These are phyloP conservation scores for Lactifluus piperatus DNA, from an alignment of 768 basidiomycete genomes.

Conservation along the genomic window DNA sequence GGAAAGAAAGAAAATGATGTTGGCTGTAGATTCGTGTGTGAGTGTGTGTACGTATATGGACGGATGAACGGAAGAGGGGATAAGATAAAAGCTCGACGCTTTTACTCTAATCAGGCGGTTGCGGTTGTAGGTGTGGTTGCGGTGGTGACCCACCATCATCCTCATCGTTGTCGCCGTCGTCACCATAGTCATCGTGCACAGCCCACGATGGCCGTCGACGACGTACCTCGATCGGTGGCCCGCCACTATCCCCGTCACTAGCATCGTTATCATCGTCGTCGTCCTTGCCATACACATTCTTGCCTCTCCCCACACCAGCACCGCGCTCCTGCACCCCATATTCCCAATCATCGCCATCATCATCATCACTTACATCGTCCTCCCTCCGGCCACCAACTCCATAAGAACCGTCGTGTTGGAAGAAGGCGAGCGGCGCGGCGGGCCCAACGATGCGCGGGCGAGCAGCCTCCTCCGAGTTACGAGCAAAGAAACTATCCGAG, in stretches of 20 bases:
- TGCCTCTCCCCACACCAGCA: neutral
- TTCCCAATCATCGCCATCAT: neutral
- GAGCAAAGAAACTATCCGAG: slow-evolving; percentile 20
- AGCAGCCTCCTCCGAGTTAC: slow-evolving; percentile 14
- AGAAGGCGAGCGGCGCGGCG: neutral
- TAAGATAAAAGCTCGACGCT: too few relatives aligned
- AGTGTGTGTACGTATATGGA: neutral
- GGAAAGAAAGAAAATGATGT: neutral
- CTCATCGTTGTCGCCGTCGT: neutral
- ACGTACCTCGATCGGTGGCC: slow-evolving; percentile 17
- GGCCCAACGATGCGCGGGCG: slow-evolving; percentile 2
- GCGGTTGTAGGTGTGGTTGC: neutral
- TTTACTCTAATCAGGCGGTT: neutral
- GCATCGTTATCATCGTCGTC: neutral
- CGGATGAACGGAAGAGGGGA: too few relatives aligned
- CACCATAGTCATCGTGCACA: slow-evolving; percentile 3
- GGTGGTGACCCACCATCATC: neutral
- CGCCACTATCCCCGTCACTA: neutral
- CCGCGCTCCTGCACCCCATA: neutral
- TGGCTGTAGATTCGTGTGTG: neutral
- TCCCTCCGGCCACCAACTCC: too few relatives aligned
- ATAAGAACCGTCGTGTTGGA: too few relatives aligned
- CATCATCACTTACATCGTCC: too few relatives aligned
- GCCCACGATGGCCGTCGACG: slow-evolving; percentile 16
- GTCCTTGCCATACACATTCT: neutral